phyloP scores from a whole-genome alignment of 2,329 filamentous ascomycete species.

The Fusarium sp. region DNA sequence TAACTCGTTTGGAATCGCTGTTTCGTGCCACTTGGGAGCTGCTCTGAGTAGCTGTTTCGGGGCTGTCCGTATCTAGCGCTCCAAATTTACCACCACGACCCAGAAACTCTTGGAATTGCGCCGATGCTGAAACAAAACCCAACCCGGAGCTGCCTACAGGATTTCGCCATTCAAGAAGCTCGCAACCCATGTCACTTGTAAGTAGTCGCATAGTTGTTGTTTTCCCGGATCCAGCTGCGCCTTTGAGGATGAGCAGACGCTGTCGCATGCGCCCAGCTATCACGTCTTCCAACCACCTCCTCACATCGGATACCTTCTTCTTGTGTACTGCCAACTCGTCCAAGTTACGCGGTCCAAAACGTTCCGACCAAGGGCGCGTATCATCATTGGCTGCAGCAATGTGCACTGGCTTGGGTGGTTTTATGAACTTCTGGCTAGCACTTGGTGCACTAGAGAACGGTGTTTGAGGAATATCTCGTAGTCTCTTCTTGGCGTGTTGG shows the following conservation, averaged over 20 bases:
- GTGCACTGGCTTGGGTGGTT: constrained; percentile 54
- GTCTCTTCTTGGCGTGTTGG: constrained; percentile 67
- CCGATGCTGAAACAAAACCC: constrained; percentile 76
- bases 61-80: constrained; percentile 68
- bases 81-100: constrained; percentile 84
- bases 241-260: constrained; percentile 86
- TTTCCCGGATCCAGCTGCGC: constrained; percentile 91
- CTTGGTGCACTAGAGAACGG: constrained; percentile 43
- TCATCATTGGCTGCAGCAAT: constrained; percentile 62
- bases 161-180: constrained; percentile 92
- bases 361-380: constrained; percentile 86
- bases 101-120: constrained; percentile 94
- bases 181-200: constrained; percentile 79
- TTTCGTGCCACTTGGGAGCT: constrained; percentile 37
- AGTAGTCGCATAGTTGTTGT: constrained; percentile 87
- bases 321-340: constrained; percentile 95
- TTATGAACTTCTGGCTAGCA: constrained; percentile 67
- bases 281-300: constrained; percentile 83
- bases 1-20: constrained; percentile 63
- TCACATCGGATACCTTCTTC: constrained; percentile 90
- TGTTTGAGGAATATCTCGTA: constrained; percentile 55
- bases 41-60: constrained; percentile 48
- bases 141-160: constrained; percentile 72
- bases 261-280: constrained; percentile 75
- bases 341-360: constrained; percentile 79